Base-by-base conservation (phyloP, 2,329 filamentous ascomycete genomes). In the Didymosphaeria variabile region DNA sequence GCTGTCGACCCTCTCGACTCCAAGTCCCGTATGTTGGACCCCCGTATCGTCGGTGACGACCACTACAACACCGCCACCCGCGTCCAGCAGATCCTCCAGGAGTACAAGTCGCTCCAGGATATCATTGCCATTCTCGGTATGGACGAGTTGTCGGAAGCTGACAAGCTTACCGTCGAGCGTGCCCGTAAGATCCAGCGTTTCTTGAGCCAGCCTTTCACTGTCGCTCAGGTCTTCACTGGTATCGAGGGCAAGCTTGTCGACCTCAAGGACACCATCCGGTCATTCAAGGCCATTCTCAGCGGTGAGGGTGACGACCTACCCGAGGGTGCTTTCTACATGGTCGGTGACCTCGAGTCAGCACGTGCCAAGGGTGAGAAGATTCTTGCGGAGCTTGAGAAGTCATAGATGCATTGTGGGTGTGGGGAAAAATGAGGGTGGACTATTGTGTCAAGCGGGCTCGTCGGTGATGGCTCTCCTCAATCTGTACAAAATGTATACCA, bases 51-150 rank as follows among this genome's bases (percentile, higher is more conserved):
- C 79, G 95, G 95, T 82, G 87, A 98, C 80, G 95, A 99, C 67
- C 95, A 99, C 89, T 99, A 99, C 90, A 82, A 93, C 67, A 94
- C 90, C 77, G 95, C 95, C 82, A 92, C 91, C 82, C 90, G 90
- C 77, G 95, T 99, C 79, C 95, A 99, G 88, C 93, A 97, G 87
- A 98, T 97, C 85, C 91, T 99, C 81, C 95, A 99, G 87, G 95
- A 98, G 88, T 99, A 99, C 92, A 98, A 98, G 92, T 98, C 94
- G 70, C 93, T 99, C 73, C 95, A 99, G 87, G 95, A 99, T 87
- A 99, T 99, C 90, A 97, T 97, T 88, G 95, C 95, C 84, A 99
- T 99, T 93, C 86, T 98, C 82, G 94, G 94, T 91, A 98, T 99
- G 95, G 95, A 99, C 84, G 95, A 99, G 83, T 86, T 99, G 85